A percentile compares a stretch with the other conserved stretches of the same genome.
These are phyloP conservation scores for sweet orange (Citrus sinensis) DNA, from an alignment of 345 rosid species.

Conservation along the genomic window DNA sequence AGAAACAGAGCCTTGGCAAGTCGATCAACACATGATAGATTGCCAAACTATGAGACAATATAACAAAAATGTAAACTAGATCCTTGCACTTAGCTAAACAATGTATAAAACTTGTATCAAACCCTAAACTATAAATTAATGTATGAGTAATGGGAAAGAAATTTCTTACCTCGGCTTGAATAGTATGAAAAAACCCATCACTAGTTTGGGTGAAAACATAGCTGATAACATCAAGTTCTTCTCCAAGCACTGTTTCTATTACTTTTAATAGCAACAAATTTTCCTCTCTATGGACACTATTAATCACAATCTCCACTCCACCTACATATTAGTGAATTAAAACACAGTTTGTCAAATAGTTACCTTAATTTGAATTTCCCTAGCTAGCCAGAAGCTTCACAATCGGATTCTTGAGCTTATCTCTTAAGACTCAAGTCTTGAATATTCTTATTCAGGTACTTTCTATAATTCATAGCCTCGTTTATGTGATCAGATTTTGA, in stretches of 20 bases:
- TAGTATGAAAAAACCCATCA: conserved; percentile 9
- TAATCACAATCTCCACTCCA: conserved; percentile 28
- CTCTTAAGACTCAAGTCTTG: conserved; percentile 26
- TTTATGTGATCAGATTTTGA: conserved; percentile 37
- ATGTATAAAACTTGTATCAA: neutral
- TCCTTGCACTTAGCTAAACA: neutral
- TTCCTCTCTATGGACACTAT: conserved; percentile 12
- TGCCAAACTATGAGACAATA: neutral
- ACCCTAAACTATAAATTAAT: neutral
- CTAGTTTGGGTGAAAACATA: conserved; percentile 19
- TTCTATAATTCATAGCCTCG: conserved; percentile 45
- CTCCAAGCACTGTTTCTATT: conserved; percentile 19
- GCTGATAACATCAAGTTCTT: conserved; percentile 28
- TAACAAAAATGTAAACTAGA: neutral
- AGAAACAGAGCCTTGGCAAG: too few relatives aligned
- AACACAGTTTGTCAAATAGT: neutral
- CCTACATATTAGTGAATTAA: conserved; percentile 9
- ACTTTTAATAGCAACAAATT: conserved; percentile 25
- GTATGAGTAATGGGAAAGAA: neutral
- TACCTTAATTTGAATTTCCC: neutral
- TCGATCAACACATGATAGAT: neutral
- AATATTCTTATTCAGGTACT: conserved; percentile 24
- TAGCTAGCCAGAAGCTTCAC: neutral
- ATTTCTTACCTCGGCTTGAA: conserved; percentile 33
- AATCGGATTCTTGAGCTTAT: conserved; percentile 19